These are phyloP conservation scores for Pachyrhizus erosus DNA, from an alignment of 306 rosid genomes.

Conservation along the genomic window DNA sequence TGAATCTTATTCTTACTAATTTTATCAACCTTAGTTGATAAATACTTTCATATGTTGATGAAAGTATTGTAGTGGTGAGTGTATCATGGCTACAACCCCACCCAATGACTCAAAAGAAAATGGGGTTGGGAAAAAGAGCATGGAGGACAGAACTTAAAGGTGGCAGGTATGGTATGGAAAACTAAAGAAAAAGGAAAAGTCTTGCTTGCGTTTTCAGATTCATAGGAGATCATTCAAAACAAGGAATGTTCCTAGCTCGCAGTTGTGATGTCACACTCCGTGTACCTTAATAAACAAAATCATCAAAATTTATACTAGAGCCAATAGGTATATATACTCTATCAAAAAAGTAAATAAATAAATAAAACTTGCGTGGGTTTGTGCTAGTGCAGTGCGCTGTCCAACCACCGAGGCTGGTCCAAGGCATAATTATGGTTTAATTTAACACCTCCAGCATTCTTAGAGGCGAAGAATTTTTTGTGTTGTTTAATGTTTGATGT, in stretches of 20 bases:
- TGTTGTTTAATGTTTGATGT: constrained; percentile 1
- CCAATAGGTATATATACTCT: constrained; percentile 4
- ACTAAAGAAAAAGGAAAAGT: constrained; percentile 58
- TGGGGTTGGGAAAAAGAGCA: constrained; percentile 29
- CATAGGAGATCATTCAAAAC: constrained; percentile 35
- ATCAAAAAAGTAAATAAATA: neutral
- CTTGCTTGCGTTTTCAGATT: constrained; percentile 85
- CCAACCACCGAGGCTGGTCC: constrained; percentile 51
- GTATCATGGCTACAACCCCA: constrained; percentile 35
- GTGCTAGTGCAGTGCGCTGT: constrained; percentile 47
- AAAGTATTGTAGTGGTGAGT: neutral
- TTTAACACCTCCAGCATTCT: constrained; percentile 33
- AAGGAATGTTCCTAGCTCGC: constrained; percentile 63
- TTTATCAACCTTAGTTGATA: no score
- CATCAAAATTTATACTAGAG: constrained; percentile 20
- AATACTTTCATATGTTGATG: neutral
- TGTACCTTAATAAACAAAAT: constrained; percentile 45
- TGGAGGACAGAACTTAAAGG: constrained; percentile 40
- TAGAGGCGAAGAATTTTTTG: constrained; percentile 18
- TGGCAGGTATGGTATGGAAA: constrained; percentile 47
- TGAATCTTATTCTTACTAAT: no score
- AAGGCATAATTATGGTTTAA: constrained; percentile 35
- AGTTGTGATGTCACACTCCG: constrained; percentile 67
- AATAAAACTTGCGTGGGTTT: constrained; percentile 26
- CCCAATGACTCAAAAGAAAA: constrained; percentile 5